phyloP scores from a whole-genome alignment of 2,329 filamentous ascomycete species.

The Cytospora piceicola region DNA sequence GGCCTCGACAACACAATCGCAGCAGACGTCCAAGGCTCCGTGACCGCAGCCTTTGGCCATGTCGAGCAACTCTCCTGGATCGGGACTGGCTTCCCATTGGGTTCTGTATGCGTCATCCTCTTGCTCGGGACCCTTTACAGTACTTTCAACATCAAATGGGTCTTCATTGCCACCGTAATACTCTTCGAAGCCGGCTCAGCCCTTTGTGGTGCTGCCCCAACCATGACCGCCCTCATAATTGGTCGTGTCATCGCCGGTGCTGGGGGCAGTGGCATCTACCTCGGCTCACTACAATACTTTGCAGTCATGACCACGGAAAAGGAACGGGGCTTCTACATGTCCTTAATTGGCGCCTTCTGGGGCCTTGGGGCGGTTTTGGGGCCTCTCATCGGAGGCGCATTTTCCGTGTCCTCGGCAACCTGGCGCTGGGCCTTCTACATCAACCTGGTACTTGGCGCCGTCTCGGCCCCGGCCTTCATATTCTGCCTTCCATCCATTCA shows the following conservation, averaged over 20 bases:
- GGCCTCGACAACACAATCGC: slow-evolving; percentile 54
- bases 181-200: slow-evolving; percentile 8
- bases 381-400: slow-evolving; percentile 43
- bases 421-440: slow-evolving; percentile 53
- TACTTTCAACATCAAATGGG: slow-evolving; percentile 18
- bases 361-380: slow-evolving; percentile 46
- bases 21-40: slow-evolving; percentile 42
- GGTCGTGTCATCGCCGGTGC: slow-evolving; percentile 19
- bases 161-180: not conserved
- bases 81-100: slow-evolving; percentile 4
- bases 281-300: slow-evolving; percentile 36
- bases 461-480: slow-evolving; percentile 49
- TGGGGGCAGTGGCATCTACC: slow-evolving; percentile 12
- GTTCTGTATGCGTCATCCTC: not conserved
- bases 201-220: slow-evolving; percentile 8
- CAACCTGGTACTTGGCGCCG: slow-evolving; percentile 50
- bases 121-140: not conserved
- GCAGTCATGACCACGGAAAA: slow-evolving; percentile 36
- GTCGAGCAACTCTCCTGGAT: not conserved
- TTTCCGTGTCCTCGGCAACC: slow-evolving; percentile 38
- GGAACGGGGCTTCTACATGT: slow-evolving; percentile 41
- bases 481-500: slow-evolving; percentile 43
- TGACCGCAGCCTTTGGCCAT: slow-evolving; percentile 2
- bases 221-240: slow-evolving; percentile 11
- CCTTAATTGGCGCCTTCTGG: slow-evolving; percentile 39